Percentiles rank a stretch among this genome's conserved stretches.
These are phyloP conservation scores for Phytophthora parvispora DNA, from an alignment of 352 stramenopile species.

Conservation along the genomic window DNA sequence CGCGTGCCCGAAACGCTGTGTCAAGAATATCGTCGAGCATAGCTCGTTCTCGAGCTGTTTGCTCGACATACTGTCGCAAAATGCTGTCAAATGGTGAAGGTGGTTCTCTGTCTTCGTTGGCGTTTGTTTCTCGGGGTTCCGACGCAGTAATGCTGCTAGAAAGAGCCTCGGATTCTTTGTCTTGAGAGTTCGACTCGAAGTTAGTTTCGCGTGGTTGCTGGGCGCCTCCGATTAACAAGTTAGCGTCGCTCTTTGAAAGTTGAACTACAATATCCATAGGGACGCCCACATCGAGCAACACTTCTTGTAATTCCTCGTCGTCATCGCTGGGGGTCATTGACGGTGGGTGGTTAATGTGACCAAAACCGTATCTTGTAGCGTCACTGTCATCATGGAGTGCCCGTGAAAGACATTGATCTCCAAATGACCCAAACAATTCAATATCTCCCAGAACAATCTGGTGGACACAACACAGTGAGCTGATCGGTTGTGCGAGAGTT, in stretches of 20 bases:
- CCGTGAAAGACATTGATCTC: not conserved
- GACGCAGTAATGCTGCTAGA: not conserved
- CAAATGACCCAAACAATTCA: constrained; percentile 27
- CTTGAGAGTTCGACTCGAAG: constrained; percentile 1
- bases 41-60: constrained; percentile 25
- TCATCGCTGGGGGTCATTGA: not conserved
- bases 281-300: constrained; percentile 45
- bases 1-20: not conserved
- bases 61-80: constrained; percentile 27
- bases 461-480: not conserved
- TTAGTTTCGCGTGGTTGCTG: too few relatives aligned
- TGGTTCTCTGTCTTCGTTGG: not conserved
- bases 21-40: constrained; percentile 27
- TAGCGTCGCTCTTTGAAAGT: too few relatives aligned
- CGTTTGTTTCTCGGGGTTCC: not conserved
- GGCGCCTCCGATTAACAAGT: too few relatives aligned
- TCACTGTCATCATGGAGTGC: not conserved
- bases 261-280: constrained; percentile 43
- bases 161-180: not conserved
- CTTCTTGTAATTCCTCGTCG: constrained; percentile 29
- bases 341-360: not conserved
- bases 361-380: not conserved
- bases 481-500: not conserved
- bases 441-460: constrained; percentile 44
- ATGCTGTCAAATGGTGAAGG: constrained; percentile 28